Evolutionary conservation across 2,329 filamentous ascomycete genomes (phyloP).

Genomic region (Magnaporthiopsis poae): DNA sequence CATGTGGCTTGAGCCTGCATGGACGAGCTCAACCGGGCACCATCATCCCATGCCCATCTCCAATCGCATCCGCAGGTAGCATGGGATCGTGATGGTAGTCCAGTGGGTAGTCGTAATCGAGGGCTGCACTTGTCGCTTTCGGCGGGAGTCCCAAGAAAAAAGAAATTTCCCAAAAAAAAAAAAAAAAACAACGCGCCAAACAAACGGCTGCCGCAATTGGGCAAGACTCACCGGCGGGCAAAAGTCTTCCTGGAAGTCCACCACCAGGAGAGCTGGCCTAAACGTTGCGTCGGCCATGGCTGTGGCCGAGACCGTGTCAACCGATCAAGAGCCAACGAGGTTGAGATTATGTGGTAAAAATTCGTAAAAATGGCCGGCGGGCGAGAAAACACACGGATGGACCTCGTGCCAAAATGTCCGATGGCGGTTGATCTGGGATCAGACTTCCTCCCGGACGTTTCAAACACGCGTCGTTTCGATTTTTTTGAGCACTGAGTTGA

Average conservation of each 20-base stretch:
- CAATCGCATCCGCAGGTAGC: not conserved
- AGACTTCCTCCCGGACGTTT: not conserved
- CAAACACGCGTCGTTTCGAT: not conserved
- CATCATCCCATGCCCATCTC: not conserved
- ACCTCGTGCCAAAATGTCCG: not conserved
- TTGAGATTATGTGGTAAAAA: not conserved
- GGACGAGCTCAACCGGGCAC: not conserved
- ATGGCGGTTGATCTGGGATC: not conserved
- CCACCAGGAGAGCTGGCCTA: slow-evolving; percentile 53
- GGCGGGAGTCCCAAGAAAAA: not conserved
- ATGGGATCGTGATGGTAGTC: not conserved
- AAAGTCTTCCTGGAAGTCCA: slow-evolving; percentile 92
- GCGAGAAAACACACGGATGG: not conserved
- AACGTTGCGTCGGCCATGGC: slow-evolving; percentile 20
- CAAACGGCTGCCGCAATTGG: not conserved
- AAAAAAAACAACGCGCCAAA: slow-evolving; percentile 1
- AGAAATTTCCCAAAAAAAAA: not conserved
- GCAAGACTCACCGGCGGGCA: slow-evolving; percentile 64
- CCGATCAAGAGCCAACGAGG: not conserved
- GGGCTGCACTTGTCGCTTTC: too few relatives aligned
- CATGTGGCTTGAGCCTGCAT: not conserved
- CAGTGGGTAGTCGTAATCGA: too few relatives aligned
- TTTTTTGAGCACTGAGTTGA: not conserved
- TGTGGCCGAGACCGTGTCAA: not conserved
- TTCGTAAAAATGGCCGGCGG: not conserved